Base-by-base conservation (phyloP, 768 basidiomycete genomes). In the Scleroderma citrinum region DNA sequence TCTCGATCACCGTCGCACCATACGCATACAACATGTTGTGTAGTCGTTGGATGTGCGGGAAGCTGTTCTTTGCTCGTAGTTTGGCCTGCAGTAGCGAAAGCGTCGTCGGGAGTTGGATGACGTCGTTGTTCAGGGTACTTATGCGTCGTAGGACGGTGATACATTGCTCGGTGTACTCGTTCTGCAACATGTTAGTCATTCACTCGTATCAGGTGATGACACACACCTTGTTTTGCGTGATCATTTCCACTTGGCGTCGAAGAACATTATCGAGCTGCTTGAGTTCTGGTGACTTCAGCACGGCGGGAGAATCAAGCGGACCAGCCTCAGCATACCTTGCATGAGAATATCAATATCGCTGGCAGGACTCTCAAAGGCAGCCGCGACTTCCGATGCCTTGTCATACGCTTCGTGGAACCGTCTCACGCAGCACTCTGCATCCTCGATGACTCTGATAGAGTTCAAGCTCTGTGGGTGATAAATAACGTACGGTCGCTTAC, bases 1-100 rank as follows among this genome's bases (percentile, higher is more conserved):
- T 82, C 67, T 98, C 95, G 16, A 93, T 77, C 8, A 96, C 77
- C 0, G 92, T 92, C 1, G 90, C 88, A 0, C 89, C 87, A 65
- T 98, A 98, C 0, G 90, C 92, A 60, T 92, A 93, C 1, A 94
- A 65, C 81, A 97, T 88, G 48, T 78, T 83, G 62, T 95, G 92
- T 37, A 97, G 71, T 16, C 95, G 77, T 44, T 86, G 81, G 13
- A 98, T 86, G 66, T 98, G 92, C n/a, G 85, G 76, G 62, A 97
- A 97, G 50, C 85, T 87, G 26, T 82, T 89, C 71, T 89, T 75
- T 48, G 73, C 68, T n/a, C 85, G 76, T 56, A 94, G 81, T 59
- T 81, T 83, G 1, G 76, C 61, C 60, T 94, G 90, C 1, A 97
- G 71, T 2, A 71, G 66, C 0, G 76, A 71, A 26, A 98, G 69